Evolutionary conservation across 192 early-diverging fungal genomes (phyloP), one percentile per base, ranked within the genome.

Genomic region (Coemansia sp.): DNA sequence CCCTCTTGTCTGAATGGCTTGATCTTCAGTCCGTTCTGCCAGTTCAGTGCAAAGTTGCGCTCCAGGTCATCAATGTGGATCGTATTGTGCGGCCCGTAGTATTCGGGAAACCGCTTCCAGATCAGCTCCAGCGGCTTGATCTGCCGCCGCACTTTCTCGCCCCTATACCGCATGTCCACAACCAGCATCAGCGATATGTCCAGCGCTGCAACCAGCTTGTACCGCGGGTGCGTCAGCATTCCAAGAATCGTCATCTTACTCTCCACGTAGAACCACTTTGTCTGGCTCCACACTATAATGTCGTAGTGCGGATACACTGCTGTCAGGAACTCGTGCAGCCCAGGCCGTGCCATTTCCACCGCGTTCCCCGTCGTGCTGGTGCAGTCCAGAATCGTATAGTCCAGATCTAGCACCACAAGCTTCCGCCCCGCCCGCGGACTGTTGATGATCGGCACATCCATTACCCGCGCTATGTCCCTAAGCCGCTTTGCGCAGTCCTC

Each of bases 261-360:
- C 54, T 92, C 88, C 10, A 92, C 67, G 14, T 83, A 85, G 36
- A 79, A 83, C 88, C 88, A 89, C 28, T 74, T 75, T 1, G 90
- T 92, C 65, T 92, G 90, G 61, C 87, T 87, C 90, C 90, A 92
- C 47, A 92, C 84, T 8, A 89, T 85, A 55, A 90, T 76, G 60
- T 90, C 90, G 55, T 89, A 92, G 62, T 86, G 73, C 37, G 84
- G 84, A 62, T 88, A 87, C 0, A 84, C 69, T 0, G 86, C 84
- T 0, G 88, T 67, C 65, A 88, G 65, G 71, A 85, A 86, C 60
- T 82, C 81, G 68, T 88, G 85, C 66, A 86, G 54, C 11, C 87
- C 87, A 1, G 87, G 87, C 20, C 87, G 75, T 55, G 84, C 83
- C 57, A 91, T 84, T 7, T 86, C 81, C 7, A 83, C 61, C 20